Percentiles rank a stretch among this genome's conserved stretches.
These are phyloP conservation scores for Botrytis deweyae DNA, from an alignment of 2,329 filamentous ascomycete genomes.

Conservation along the genomic window DNA sequence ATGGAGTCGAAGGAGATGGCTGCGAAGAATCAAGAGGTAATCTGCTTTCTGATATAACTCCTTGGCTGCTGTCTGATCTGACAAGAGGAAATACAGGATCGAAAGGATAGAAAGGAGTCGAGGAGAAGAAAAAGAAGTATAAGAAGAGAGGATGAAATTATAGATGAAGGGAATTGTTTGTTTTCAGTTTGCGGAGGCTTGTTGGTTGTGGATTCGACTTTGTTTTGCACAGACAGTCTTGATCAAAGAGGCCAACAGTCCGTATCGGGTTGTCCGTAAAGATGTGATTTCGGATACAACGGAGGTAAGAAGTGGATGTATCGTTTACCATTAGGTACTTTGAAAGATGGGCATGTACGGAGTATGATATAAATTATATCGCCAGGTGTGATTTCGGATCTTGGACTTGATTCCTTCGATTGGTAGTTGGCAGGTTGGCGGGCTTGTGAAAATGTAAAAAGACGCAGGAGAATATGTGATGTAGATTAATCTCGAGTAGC, in stretches of 20 bases:
- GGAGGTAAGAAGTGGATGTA: not conserved
- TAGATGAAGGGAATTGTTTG: not conserved
- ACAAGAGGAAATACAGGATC: not conserved
- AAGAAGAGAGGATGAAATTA: not conserved
- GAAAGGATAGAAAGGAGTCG: not conserved
- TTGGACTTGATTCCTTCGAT: not conserved
- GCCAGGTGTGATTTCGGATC: not conserved
- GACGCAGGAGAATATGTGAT: not conserved
- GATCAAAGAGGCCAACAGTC: not conserved
- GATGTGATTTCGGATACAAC: not conserved
- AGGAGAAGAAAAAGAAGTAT: not conserved
- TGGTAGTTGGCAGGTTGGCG: not conserved
- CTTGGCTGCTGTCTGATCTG: not conserved
- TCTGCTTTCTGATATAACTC: not conserved
- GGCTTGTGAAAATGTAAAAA: not conserved
- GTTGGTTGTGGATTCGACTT: slow-evolving; percentile 1
- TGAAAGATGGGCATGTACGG: not conserved
- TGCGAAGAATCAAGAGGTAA: not conserved
- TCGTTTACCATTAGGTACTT: not conserved
- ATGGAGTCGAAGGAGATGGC: not conserved
- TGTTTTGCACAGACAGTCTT: not conserved
- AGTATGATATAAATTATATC: not conserved
- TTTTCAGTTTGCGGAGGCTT: slow-evolving; percentile 4
- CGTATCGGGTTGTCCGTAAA: not conserved
- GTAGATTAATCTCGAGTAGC: not conserved